These are phyloP conservation scores for Ceratocystis harringtonii DNA, from an alignment of 2,329 filamentous ascomycete species.

Conservation along the genomic window DNA sequence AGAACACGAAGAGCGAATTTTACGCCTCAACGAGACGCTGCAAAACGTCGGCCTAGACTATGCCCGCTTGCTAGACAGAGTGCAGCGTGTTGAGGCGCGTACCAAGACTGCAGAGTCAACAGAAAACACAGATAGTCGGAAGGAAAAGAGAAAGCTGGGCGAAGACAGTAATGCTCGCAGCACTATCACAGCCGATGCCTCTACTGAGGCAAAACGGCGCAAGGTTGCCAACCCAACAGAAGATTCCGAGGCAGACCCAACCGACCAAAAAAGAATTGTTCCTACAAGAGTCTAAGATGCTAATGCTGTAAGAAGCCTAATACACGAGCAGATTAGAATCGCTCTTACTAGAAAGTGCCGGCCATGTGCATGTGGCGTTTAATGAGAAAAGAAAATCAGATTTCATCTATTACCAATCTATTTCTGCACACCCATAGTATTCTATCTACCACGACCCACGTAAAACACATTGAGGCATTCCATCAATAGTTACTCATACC, in stretches of 20 bases:
- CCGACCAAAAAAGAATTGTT: background rate
- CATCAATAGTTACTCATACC: background rate
- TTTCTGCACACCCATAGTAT: background rate
- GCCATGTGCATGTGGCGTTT: background rate
- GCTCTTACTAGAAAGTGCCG: background rate
- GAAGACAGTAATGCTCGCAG: background rate
- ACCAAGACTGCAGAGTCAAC: background rate
- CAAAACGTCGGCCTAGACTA: slow-evolving; percentile 58
- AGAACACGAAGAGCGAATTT: slow-evolving; percentile 50
- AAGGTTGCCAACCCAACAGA: background rate
- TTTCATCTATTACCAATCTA: background rate
- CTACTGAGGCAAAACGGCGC: background rate
- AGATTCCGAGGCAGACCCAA: background rate
- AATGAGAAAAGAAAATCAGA: background rate
- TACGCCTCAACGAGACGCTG: slow-evolving; percentile 57
- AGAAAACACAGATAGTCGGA: background rate
- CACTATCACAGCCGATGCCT: background rate
- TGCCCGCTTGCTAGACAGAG: slow-evolving; percentile 42
- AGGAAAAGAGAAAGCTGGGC: slow-evolving; percentile 6
- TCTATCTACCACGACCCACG: background rate
- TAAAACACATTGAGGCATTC: slow-evolving; percentile 15
- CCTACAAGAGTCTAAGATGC: background rate
- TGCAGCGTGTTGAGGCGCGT: slow-evolving; percentile 25
- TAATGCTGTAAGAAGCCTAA: background rate
- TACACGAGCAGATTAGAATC: background rate